Evolutionary conservation across 495 filamentous ascomycete genomes (phyloP).

Genomic region (Xylaria venustula): DNA sequence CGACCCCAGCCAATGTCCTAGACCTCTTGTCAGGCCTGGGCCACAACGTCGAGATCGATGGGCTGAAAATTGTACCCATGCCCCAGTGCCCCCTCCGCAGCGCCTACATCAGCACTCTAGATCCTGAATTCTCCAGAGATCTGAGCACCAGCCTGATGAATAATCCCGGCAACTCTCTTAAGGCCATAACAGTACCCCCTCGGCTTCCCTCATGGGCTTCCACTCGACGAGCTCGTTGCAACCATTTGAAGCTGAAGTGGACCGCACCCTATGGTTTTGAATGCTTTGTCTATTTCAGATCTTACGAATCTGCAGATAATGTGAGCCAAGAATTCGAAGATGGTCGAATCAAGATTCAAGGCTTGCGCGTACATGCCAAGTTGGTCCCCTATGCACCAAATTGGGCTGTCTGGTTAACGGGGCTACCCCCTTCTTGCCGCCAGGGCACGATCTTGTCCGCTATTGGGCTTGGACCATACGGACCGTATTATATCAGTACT

Average conservation of each 20-base stretch:
- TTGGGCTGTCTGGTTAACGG: not conserved
- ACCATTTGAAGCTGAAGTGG: not conserved
- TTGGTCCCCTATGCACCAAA: too few relatives aligned
- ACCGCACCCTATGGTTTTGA: not conserved
- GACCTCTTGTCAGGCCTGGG: not conserved
- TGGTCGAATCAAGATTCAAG: not conserved
- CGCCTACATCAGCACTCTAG: slow-evolving; percentile 1
- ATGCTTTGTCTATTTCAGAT: not conserved
- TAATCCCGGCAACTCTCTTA: not conserved
- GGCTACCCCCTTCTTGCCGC: not conserved
- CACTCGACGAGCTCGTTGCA: not conserved
- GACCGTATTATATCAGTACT: not conserved
- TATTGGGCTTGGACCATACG: not conserved
- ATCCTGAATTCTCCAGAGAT: not conserved
- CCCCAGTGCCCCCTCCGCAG: not conserved
- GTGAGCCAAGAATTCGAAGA: not conserved
- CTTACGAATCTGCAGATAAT: not conserved
- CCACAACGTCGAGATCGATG: not conserved
- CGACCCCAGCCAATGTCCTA: not conserved
- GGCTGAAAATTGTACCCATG: not conserved
- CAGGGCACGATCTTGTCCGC: not conserved
- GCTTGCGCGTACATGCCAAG: not conserved
- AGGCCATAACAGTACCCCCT: not conserved
- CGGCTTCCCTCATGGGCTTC: slow-evolving; percentile 1
- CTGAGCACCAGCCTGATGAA: not conserved